Conservation (phyloP, 768 basidiomycete species). For the Leucosporidium scottii region DNA sequence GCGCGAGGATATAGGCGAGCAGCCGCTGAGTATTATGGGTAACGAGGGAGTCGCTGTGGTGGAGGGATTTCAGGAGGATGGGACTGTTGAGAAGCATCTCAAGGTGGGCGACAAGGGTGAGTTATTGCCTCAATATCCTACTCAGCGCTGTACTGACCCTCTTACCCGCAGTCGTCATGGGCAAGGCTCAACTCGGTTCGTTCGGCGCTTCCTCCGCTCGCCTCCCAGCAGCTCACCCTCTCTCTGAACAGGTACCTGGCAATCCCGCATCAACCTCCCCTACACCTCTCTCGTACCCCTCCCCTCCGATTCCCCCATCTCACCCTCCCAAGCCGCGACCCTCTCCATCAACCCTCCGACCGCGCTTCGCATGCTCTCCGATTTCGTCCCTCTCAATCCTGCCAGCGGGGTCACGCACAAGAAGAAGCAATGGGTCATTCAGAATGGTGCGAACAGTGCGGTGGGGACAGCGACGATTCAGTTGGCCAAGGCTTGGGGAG, state of each 20-base stretch:
- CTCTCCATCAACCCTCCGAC: slow-evolving; percentile 68
- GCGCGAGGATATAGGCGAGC: slow-evolving; percentile 20
- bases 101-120: slow-evolving; percentile 30
- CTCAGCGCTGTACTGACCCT: background rate
- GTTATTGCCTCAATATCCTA: background rate
- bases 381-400: slow-evolving; percentile 55
- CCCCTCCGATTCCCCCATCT: background rate
- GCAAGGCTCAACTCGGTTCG: slow-evolving; percentile 32
- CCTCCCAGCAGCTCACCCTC: background rate
- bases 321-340: slow-evolving; percentile 26
- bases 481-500: slow-evolving; percentile 61
- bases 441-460: slow-evolving; percentile 69
- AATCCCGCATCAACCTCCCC: slow-evolving; percentile 30
- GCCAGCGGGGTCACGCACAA: background rate
- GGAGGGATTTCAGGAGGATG: slow-evolving; percentile 29
- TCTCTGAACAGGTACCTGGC: slow-evolving; percentile 32
- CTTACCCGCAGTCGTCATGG: slow-evolving; percentile 32
- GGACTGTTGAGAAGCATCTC: slow-evolving; percentile 18
- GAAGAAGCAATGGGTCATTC: slow-evolving; percentile 68
- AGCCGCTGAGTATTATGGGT: slow-evolving; percentile 29
- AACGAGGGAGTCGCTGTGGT: slow-evolving; percentile 37
- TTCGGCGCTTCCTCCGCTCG: too few species aligned
- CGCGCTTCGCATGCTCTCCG: slow-evolving; percentile 71
- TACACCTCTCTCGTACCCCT: slow-evolving; percentile 24
- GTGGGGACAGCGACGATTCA: slow-evolving; percentile 19